These are phyloP conservation scores for Thuja plicata DNA, from an alignment of 83 land plant species.

Conservation along the genomic window DNA sequence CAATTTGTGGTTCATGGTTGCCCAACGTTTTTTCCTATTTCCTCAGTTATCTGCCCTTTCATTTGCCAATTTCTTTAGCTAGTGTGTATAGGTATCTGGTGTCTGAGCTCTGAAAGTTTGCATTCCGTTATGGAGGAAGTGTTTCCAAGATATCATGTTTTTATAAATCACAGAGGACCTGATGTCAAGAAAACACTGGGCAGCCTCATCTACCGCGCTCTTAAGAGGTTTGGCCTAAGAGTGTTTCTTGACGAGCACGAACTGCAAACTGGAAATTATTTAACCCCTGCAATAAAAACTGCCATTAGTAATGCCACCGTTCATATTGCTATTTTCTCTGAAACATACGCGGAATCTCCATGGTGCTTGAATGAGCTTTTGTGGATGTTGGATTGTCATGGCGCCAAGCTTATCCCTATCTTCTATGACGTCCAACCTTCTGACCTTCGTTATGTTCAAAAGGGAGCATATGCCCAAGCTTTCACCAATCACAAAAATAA, in stretches of 20 bases:
- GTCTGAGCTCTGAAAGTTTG: not conserved
- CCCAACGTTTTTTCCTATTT: too few relatives aligned
- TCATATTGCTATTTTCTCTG: not conserved
- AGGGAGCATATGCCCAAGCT: not conserved
- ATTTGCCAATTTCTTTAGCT: too few relatives aligned
- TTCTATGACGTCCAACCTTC: not conserved
- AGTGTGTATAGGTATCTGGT: too few relatives aligned
- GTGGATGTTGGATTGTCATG: not conserved
- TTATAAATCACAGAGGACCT: not conserved
- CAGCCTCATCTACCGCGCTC: not conserved
- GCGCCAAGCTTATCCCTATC: not conserved
- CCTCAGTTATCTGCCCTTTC: too few relatives aligned
- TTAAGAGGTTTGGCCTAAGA: not conserved
- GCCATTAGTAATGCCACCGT: not conserved
- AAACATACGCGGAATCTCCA: not conserved
- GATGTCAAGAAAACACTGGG: not conserved
- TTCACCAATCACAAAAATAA: not conserved
- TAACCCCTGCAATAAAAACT: not conserved
- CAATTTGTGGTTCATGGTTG: too few relatives aligned
- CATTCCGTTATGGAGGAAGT: not conserved
- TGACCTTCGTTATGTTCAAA: not conserved
- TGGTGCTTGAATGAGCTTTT: constrained; percentile 4
- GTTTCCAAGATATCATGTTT: not conserved
- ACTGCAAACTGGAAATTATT: not conserved
- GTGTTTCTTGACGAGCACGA: constrained; percentile 8